Conservation (phyloP, 305 asterid genomes). For the Fraxinus platypoda region DNA sequence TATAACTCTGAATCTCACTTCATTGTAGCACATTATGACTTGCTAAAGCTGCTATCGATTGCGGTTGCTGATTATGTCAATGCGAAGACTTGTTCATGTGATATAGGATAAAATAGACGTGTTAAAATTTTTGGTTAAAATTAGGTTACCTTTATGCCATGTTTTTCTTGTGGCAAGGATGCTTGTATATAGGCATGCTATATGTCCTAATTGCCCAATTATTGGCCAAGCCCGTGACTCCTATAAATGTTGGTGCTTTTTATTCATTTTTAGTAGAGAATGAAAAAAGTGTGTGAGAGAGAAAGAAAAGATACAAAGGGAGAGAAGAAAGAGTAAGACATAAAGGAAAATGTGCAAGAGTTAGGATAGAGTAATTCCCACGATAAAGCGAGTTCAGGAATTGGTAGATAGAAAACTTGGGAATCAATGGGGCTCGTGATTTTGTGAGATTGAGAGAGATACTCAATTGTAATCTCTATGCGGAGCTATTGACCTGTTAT, state of each 20-base stretch:
- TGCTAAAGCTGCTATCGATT: slow-evolving; percentile 32
- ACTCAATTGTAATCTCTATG: background rate
- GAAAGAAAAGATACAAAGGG: background rate
- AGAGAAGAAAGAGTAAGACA: background rate
- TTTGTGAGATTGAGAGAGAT: background rate
- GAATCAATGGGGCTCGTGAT: background rate
- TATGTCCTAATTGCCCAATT: background rate
- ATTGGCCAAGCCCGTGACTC: background rate
- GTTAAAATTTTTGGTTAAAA: background rate
- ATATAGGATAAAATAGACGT: background rate
- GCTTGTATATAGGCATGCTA: background rate
- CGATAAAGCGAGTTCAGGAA: background rate
- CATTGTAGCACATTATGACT: slow-evolving; percentile 33
- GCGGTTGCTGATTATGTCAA: background rate
- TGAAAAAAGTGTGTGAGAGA: background rate
- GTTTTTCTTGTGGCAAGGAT: background rate
- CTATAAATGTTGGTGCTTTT: background rate
- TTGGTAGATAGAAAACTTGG: background rate
- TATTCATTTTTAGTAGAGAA: background rate
- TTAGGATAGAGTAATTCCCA: background rate
- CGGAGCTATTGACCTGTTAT: background rate
- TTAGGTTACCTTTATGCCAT: background rate
- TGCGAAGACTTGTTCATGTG: background rate
- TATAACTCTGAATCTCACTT: background rate
- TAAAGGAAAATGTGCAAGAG: background rate